A percentile compares a stretch with the other conserved stretches of the same genome.
phyloP scores from a whole-genome alignment of 768 basidiomycete species.

The Mycena haematopus region DNA sequence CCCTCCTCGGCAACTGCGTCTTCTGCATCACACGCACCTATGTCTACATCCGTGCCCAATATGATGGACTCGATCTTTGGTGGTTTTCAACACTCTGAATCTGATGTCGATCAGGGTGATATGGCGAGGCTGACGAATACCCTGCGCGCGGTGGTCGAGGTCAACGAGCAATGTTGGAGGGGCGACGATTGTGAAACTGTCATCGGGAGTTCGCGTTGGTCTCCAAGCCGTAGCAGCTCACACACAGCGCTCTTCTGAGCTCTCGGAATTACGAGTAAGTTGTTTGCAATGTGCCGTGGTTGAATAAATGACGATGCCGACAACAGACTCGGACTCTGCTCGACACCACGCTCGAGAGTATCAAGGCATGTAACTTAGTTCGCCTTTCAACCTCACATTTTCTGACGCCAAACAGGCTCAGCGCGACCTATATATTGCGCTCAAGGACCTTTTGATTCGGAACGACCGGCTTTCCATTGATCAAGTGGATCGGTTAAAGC shows the following conservation, averaged over 20 bases:
- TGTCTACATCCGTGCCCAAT: slow-evolving; percentile 33
- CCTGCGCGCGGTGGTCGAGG: slow-evolving; percentile 76
- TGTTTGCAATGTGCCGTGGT: background rate
- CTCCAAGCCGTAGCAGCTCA: slow-evolving; percentile 71
- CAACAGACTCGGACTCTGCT: slow-evolving; percentile 67
- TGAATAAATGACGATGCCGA: slow-evolving; percentile 6
- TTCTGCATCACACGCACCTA: slow-evolving; percentile 37
- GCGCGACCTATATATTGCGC: slow-evolving; percentile 86
- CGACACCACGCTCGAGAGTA: slow-evolving; percentile 73
- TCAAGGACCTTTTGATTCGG: slow-evolving; percentile 84
- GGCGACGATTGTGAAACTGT: slow-evolving; percentile 82
- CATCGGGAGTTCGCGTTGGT: slow-evolving; percentile 77
- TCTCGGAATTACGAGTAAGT: slow-evolving; percentile 75
- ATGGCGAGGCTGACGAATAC: slow-evolving; percentile 84
- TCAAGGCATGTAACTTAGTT: slow-evolving; percentile 61
- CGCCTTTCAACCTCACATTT: slow-evolving; percentile 14
- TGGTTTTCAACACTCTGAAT: slow-evolving; percentile 30
- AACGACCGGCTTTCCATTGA: slow-evolving; percentile 91
- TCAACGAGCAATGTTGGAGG: slow-evolving; percentile 83
- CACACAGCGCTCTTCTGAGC: slow-evolving; percentile 73
- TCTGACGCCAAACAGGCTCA: slow-evolving; percentile 55
- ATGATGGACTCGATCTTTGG: slow-evolving; percentile 37
- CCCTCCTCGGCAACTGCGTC: slow-evolving; percentile 39
- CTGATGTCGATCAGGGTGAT: slow-evolving; percentile 69
- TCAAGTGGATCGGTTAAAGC: slow-evolving; percentile 86